Base-by-base conservation (phyloP, 306 rosid genomes). In the Cajanus cajan region DNA sequence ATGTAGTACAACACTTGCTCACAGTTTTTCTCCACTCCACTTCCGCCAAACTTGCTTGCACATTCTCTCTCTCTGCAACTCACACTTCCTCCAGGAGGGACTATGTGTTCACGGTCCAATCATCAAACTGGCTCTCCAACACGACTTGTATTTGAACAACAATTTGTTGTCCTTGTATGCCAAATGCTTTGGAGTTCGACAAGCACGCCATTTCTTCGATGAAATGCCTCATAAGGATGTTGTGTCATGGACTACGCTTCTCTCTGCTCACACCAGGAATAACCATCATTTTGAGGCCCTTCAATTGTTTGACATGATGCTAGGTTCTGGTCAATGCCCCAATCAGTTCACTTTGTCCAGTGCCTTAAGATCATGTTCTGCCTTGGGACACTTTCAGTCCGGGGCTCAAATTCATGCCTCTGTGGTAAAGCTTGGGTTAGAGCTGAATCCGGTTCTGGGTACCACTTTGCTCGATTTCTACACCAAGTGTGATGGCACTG, bases 181-280 rank as follows among this genome's bases (percentile, higher is more conserved):
- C 0, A 91, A 86, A 82, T 87, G 90, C 82, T 83, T 82, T 76
- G 94, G 97, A 64, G 45, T 85, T n/a, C 58, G 41, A 48, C 64
- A 43, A 4, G 92, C 94, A 73, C 92, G 87, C 84, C 81, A 79
- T 22, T 68, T 89, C 4, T 91, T 91, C 22, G 97, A 89, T 61
- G 94, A 91, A 89, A 91, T 89, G 94, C 92, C 92, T 78, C 21
- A 78, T 15, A 88, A 45, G 71, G 94, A 91, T 82, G 90, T 88
- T 25, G 94, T 91, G 19, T 89, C 94, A 0, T 91, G 94, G 97
- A 86, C 97, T 3, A 76, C 90, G 1, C 62, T 89, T 81, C 80
- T 88, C 33, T 90, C 94, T 47, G 87, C 88, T 52, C 79, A 85
- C 25, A 82, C 89, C 37, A 86, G 68, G 78, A 79, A 76, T 24